Evolutionary conservation across 805 yeast species (phyloP).

Genomic region (Teunomyces gatunensis): DNA sequence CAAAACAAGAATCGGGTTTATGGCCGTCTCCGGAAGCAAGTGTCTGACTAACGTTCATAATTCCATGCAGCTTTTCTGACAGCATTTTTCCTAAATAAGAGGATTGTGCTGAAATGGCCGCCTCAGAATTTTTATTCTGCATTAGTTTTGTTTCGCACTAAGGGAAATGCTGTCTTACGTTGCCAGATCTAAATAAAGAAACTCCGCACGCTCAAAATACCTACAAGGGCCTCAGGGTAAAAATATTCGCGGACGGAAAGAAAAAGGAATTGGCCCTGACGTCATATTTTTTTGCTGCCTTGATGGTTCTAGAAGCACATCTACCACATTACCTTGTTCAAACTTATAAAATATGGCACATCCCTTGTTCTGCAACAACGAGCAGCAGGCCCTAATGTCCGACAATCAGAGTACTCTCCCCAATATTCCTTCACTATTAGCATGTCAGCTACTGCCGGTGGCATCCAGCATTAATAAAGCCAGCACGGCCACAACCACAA

Average conservation of each 20-base stretch:
- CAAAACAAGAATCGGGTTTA: not conserved
- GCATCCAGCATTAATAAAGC: not conserved
- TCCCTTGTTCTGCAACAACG: not conserved
- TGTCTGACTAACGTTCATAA: not conserved
- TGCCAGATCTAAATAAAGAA: not conserved
- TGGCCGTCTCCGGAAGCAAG: not conserved
- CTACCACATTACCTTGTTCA: not conserved
- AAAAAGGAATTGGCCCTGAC: not conserved
- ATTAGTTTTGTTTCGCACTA: not conserved
- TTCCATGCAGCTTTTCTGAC: not conserved
- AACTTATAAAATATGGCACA: not conserved
- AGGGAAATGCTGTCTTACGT: not conserved
- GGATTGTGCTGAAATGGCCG: not conserved
- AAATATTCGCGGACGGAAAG: not conserved
- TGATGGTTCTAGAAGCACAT: conserved; percentile 1
- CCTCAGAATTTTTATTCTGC: not conserved
- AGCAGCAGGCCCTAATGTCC: not conserved
- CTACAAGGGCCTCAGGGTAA: not conserved
- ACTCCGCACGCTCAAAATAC: not conserved
- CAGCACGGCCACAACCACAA: not conserved
- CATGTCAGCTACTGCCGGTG: not conserved
- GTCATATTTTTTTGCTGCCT: not conserved
- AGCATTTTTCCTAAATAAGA: not conserved
- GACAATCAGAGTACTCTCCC: not conserved
- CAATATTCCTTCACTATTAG: not conserved